phyloP scores from a whole-genome alignment of 306 rosid species.

The Quercus variabilis region DNA sequence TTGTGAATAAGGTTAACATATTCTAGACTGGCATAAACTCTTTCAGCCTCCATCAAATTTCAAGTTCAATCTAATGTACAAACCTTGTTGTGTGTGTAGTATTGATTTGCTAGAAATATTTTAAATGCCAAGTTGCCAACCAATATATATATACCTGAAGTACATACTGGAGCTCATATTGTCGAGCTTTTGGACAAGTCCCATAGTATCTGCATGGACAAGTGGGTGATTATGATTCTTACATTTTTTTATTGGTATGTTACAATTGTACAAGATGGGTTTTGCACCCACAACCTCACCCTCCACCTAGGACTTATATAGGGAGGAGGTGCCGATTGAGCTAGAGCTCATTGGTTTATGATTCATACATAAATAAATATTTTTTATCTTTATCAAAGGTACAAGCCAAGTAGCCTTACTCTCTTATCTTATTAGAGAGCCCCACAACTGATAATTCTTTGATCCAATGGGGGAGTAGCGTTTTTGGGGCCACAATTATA shows the following conservation, averaged over 20 bases:
- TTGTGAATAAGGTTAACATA: not conserved
- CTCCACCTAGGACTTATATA: too few species aligned
- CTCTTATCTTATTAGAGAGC: constrained; percentile 70
- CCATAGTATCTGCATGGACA: constrained; percentile 64
- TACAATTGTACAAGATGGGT: too few species aligned
- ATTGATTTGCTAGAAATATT: not conserved
- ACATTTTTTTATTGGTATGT: not conserved
- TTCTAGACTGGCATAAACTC: not conserved
- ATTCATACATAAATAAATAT: not conserved
- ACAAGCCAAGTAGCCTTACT: constrained; percentile 50
- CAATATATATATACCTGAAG: constrained; percentile 56
- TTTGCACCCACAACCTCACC: too few species aligned
- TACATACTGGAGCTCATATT: constrained; percentile 78
- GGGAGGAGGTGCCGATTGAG: too few species aligned
- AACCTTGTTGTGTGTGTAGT: not conserved
- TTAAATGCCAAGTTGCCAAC: not conserved
- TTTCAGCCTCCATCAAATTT: not conserved
- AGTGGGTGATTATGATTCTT: not conserved
- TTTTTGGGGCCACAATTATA: constrained; percentile 82
- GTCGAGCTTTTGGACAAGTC: constrained; percentile 54
- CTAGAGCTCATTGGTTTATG: not conserved
- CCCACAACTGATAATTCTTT: constrained; percentile 88
- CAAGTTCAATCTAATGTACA: constrained; percentile 12
- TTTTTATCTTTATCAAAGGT: not conserved
- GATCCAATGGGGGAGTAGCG: constrained; percentile 82